Percentiles rank a stretch among this genome's conserved stretches.
phyloP scores from a whole-genome alignment of 1,284 basidiomycete genomes.

The Neolentinus lepideus region DNA sequence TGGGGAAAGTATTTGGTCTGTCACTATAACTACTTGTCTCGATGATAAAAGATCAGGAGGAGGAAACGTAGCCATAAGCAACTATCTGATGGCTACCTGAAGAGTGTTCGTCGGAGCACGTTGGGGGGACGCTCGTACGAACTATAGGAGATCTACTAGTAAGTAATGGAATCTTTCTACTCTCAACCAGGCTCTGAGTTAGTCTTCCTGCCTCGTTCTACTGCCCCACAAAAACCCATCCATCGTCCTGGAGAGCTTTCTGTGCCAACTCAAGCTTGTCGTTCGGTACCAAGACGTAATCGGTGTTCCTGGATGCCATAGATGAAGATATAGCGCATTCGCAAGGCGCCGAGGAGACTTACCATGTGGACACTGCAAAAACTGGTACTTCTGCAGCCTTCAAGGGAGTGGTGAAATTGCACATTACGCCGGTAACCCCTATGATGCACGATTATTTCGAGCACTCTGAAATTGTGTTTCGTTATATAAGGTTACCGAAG shows the following conservation, averaged over 20 bases:
- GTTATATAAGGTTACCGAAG: conserved; percentile 37
- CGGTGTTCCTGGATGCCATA: conserved; percentile 43
- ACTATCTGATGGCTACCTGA: too few relatives aligned
- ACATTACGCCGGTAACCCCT: conserved; percentile 56
- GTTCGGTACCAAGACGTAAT: conserved; percentile 49
- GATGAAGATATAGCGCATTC: background rate
- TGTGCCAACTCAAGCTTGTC: conserved; percentile 34
- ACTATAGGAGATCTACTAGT: too few relatives aligned
- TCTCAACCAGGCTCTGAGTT: too few relatives aligned
- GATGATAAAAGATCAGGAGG: conserved; percentile 36
- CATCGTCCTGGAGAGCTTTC: conserved; percentile 33
- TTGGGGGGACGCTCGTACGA: too few relatives aligned
- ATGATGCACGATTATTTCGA: conserved; percentile 3
- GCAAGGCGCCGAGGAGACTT: conserved; percentile 12
- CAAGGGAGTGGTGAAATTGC: conserved; percentile 49
- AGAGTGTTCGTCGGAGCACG: too few relatives aligned
- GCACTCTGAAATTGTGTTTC: background rate
- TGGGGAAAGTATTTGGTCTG: conserved; percentile 59
- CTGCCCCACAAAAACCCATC: conserved; percentile 30
- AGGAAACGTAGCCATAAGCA: conserved; percentile 26
- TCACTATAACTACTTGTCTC: conserved; percentile 46
- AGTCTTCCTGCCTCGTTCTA: background rate
- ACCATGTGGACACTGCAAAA: conserved; percentile 70
- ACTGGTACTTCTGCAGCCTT: conserved; percentile 47
- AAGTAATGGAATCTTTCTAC: too few relatives aligned